A percentile compares a stretch with the other conserved stretches of the same genome.
These are phyloP conservation scores for Colletotrichum salicis DNA, from an alignment of 2,329 filamentous ascomycete species.

Conservation along the genomic window DNA sequence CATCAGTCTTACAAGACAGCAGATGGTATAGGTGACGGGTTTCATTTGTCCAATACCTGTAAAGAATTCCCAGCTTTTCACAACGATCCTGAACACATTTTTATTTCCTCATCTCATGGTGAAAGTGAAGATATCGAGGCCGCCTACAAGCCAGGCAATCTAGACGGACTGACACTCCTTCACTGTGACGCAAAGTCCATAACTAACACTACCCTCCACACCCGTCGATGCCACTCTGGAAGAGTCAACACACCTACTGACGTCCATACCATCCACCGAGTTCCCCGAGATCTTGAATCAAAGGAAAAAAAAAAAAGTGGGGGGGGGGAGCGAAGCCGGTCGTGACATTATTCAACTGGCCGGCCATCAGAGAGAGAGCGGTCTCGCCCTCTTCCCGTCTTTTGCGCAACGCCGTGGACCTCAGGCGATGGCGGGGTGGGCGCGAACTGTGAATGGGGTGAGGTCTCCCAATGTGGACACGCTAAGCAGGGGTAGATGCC, in stretches of 20 bases:
- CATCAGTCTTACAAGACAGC: slow-evolving; percentile 1
- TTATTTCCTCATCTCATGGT: not conserved
- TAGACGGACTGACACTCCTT: not conserved
- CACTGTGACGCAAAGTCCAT: not conserved
- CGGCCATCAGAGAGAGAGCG: slow-evolving; percentile 4
- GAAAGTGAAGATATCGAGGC: not conserved
- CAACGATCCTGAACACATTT: not conserved
- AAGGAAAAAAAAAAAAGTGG: not conserved
- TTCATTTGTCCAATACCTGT: slow-evolving; percentile 6
- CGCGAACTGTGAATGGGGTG: slow-evolving; percentile 33
- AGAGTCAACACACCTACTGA: not conserved
- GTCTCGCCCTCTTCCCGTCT: not conserved
- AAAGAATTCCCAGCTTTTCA: slow-evolving; percentile 2
- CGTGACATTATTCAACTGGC: not conserved
- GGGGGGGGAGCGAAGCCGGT: not conserved
- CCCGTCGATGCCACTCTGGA: not conserved
- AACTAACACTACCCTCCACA: not conserved
- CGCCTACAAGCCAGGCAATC: not conserved
- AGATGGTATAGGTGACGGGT: slow-evolving; percentile 15
- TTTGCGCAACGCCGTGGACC: not conserved
- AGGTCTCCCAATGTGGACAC: slow-evolving; percentile 24
- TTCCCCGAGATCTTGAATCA: not conserved
- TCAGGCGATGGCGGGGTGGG: slow-evolving; percentile 26
- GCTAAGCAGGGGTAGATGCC: slow-evolving; percentile 22
- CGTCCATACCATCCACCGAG: not conserved